Evolutionary conservation across 257 asterid genomes (phyloP).

Genomic region (Solanum virginianum): DNA sequence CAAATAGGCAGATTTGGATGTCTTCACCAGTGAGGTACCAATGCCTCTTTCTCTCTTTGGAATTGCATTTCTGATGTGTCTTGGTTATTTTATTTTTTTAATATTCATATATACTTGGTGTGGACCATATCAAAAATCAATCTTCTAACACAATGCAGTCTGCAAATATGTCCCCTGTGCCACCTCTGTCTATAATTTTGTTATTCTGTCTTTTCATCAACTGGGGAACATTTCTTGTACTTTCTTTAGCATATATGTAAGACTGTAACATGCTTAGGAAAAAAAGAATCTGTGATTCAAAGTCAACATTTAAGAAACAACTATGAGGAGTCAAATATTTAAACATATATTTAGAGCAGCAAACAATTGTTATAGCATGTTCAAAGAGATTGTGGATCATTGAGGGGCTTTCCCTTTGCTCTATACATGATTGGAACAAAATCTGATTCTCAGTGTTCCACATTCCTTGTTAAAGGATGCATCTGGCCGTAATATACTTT

Average conservation of each 20-base stretch:
- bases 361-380: background rate
- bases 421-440: background rate
- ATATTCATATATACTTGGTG: background rate
- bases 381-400: background rate
- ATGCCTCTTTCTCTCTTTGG: background rate
- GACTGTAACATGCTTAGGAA: background rate
- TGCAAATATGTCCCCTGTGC: background rate
- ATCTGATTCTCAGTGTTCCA: background rate
- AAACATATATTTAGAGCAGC: background rate
- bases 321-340: background rate
- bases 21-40: slow-evolving; percentile 90
- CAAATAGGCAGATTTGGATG: slow-evolving; percentile 93
- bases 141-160: background rate
- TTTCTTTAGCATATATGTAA: background rate
- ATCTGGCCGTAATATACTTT: background rate
- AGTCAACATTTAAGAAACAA: background rate
- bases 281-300: background rate
- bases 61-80: background rate
- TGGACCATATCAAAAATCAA: background rate
- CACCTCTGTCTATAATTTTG: background rate
- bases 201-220: background rate
- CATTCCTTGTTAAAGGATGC: background rate
- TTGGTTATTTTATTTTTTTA: background rate
- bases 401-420: background rate
- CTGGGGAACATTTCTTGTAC: background rate